phyloP scores from a whole-genome alignment of 2,329 filamentous ascomycete species.

The Arachnomyces sp. region DNA sequence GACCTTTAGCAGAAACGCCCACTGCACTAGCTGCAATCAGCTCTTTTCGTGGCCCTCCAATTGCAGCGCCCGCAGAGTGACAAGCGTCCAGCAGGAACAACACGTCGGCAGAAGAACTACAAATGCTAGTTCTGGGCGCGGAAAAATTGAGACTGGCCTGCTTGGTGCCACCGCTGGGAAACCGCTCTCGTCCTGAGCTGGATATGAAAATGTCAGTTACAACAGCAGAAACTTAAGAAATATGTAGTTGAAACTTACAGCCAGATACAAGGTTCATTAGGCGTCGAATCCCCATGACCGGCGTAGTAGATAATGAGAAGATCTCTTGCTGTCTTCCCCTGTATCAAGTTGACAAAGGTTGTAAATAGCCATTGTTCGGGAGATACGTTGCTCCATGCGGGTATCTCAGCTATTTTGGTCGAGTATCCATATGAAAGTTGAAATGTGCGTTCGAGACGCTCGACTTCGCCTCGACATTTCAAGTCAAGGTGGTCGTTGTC shows the following conservation, averaged over 20 bases:
- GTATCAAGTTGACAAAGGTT: background rate
- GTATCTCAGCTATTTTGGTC: conserved; percentile 2
- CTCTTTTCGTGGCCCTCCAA: conserved; percentile 1
- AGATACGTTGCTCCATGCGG: background rate
- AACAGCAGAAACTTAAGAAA: background rate
- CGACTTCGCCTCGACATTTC: conserved; percentile 1
- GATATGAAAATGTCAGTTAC: background rate
- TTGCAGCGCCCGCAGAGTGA: background rate
- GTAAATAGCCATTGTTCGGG: background rate
- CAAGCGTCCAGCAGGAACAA: conserved; percentile 2
- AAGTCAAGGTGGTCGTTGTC: conserved; percentile 4
- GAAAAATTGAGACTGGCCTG: background rate
- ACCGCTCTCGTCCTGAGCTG: background rate
- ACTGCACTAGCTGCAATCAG: conserved; percentile 1
- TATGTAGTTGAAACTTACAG: background rate
- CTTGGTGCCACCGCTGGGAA: too few species aligned
- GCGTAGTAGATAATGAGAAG: conserved; percentile 1
- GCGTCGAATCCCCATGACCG: background rate
- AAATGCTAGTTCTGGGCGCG: background rate
- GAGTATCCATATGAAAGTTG: conserved; percentile 1
- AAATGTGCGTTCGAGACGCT: conserved; percentile 1
- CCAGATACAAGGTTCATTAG: background rate
- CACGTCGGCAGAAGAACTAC: background rate
- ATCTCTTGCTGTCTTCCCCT: background rate
- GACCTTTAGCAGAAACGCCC: background rate